Evolutionary conservation across 177 flowering plant genomes (phyloP).

Genomic region (Vitis hybrid): DNA sequence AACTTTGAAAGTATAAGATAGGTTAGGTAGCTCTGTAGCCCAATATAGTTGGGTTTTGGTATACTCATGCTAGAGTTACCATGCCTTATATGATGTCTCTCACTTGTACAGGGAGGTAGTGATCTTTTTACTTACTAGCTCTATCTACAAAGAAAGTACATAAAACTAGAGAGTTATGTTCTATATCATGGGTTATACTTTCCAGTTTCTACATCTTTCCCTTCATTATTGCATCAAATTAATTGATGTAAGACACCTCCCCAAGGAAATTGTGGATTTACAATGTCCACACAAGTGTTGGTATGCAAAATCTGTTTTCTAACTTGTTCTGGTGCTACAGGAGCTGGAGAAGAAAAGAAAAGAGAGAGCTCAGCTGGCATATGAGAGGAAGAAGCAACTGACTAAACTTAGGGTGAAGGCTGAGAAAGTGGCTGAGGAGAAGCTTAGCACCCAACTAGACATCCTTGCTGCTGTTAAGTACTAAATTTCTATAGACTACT

Average conservation of each 20-base stretch:
- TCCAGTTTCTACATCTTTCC: no score
- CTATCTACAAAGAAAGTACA: neutral
- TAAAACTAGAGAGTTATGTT: neutral
- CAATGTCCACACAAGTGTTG: no score
- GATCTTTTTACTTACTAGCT: neutral
- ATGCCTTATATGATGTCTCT: neutral
- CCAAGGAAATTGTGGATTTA: no score
- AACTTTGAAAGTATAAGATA: no score
- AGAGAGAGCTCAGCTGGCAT: constrained; percentile 55
- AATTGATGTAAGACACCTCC: no score
- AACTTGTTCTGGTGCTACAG: constrained; percentile 22
- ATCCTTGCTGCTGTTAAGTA: constrained; percentile 36
- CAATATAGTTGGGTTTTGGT: no score
- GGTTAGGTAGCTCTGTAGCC: no score
- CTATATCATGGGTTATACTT: no score
- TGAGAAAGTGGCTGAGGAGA: constrained; percentile 41
- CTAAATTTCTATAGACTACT: constrained; percentile 12
- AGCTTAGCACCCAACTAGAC: constrained; percentile 43
- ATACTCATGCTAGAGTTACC: no score
- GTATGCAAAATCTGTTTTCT: neutral
- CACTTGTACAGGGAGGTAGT: neutral
- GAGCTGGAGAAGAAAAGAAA: constrained; percentile 87
- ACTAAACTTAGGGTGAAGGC: constrained; percentile 35
- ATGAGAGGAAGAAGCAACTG: constrained; percentile 74
- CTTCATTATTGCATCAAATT: no score